phyloP scores from a whole-genome alignment of 2,329 filamentous ascomycete genomes.

The Parascedosporium putredinis region DNA sequence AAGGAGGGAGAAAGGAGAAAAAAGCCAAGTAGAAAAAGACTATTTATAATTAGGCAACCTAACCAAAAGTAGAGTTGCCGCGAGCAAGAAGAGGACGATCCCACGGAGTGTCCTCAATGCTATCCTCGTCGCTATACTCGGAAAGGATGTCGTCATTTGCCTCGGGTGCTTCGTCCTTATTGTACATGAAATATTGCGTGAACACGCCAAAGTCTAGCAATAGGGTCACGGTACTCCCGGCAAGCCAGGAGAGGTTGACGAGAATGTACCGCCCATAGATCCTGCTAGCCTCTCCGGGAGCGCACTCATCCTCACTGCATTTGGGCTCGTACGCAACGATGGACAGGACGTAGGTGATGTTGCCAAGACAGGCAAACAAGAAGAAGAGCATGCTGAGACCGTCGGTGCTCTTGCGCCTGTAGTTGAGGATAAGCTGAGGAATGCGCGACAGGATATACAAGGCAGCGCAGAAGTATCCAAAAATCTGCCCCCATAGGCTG shows the following conservation, averaged over 20 bases:
- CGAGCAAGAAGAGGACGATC: conserved; percentile 7
- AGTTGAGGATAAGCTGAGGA: conserved; percentile 87
- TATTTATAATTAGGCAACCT: neutral
- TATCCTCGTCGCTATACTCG: conserved; percentile 3
- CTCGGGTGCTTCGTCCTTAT: conserved; percentile 33
- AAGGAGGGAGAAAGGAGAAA: no score
- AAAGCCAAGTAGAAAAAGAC: neutral
- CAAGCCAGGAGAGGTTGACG: conserved; percentile 83
- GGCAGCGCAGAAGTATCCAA: conserved; percentile 83
- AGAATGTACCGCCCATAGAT: conserved; percentile 76
- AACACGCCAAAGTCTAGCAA: conserved; percentile 80
- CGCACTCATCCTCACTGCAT: conserved; percentile 48
- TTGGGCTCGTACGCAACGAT: conserved; percentile 83
- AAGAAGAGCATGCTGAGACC: conserved; percentile 93
- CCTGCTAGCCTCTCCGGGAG: conserved; percentile 49
- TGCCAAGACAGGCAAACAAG: conserved; percentile 90
- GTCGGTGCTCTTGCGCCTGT: conserved; percentile 82
- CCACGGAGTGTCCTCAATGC: conserved; percentile 4
- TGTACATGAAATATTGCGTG: conserved; percentile 83
- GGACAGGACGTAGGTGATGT: conserved; percentile 83
- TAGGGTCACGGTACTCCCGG: conserved; percentile 81
- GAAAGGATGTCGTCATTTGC: conserved; percentile 15
- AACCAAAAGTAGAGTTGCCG: conserved; percentile 7
- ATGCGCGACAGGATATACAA: conserved; percentile 84
- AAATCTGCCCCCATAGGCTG: conserved; percentile 73